Evolutionary conservation across 805 yeast genomes (phyloP).

Genomic region (Saccharomycopsis amapae): DNA sequence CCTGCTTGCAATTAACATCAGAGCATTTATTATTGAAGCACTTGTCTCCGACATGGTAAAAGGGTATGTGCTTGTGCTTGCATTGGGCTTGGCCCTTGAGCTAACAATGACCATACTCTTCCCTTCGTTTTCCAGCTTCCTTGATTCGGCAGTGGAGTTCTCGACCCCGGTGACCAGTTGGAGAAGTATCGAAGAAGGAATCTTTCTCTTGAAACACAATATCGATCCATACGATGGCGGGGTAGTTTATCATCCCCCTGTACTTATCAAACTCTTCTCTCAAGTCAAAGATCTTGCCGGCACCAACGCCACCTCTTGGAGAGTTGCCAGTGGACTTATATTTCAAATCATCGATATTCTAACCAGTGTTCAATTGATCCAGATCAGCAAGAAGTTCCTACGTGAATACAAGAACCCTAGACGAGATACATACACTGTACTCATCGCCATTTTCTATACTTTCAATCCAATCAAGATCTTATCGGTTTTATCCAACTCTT

Average conservation of each 20-base stretch:
- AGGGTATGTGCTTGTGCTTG: neutral
- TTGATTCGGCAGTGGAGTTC: conserved; percentile 51
- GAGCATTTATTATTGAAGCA: too few relatives aligned
- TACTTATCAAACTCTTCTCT: conserved; percentile 43
- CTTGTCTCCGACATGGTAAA: too few relatives aligned
- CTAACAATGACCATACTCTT: neutral
- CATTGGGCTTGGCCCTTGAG: neutral
- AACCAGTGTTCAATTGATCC: conserved; percentile 47
- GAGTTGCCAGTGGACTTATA: conserved; percentile 25
- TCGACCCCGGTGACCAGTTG: conserved; percentile 72
- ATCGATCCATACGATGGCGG: conserved; percentile 77
- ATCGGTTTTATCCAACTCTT: conserved; percentile 62
- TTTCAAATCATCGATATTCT: conserved; percentile 55
- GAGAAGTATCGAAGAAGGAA: conserved; percentile 57
- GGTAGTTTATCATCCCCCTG: conserved; percentile 78
- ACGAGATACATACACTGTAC: conserved; percentile 26
- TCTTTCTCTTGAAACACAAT: conserved; percentile 49
- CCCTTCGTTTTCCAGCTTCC: conserved; percentile 28
- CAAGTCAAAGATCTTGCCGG: conserved; percentile 25
- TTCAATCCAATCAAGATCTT: conserved; percentile 77
- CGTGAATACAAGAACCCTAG: conserved; percentile 14
- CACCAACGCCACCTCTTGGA: conserved; percentile 17
- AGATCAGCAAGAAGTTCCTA: conserved; percentile 35
- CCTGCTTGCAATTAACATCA: neutral
- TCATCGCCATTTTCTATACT: conserved; percentile 52